phyloP scores from a whole-genome alignment of 495 filamentous ascomycete species.

The Endocarpon pusillum region DNA sequence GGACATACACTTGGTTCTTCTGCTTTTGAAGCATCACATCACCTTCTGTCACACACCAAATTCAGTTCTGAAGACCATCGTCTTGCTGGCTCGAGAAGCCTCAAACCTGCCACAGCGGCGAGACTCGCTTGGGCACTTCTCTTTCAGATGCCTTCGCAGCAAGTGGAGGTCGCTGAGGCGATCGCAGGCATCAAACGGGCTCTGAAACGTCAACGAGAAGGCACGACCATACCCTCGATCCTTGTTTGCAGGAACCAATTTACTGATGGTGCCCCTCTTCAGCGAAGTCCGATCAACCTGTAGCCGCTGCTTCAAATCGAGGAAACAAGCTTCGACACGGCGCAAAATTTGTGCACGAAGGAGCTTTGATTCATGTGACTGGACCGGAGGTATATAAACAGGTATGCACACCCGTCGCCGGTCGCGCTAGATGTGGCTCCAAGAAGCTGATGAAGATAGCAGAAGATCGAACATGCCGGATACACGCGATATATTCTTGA shows the following conservation, averaged over 20 bases:
- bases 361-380: constrained; percentile 48
- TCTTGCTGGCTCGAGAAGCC: no score
- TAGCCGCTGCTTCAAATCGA: constrained; percentile 67
- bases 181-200: constrained; percentile 63
- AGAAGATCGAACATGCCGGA: constrained; percentile 75
- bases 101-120: no score
- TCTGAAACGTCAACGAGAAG: constrained; percentile 41
- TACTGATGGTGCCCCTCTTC: neutral
- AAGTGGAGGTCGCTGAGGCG: constrained; percentile 50
- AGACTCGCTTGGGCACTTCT: no score
- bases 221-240: constrained; percentile 25
- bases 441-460: constrained; percentile 2
- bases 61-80: no score
- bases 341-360: constrained; percentile 62
- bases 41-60: no score
- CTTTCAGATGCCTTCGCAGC: constrained; percentile 69
- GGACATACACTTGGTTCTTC: no score
- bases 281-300: constrained; percentile 57
- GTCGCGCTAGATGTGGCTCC: constrained; percentile 3
- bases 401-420: constrained; percentile 30
- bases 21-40: no score
- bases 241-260: neutral
- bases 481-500: constrained; percentile 70
- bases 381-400: constrained; percentile 72
- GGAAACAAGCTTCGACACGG: constrained; percentile 81